Conservation (phyloP, 495 filamentous ascomycete genomes). For the Penicillium verhagenii region DNA sequence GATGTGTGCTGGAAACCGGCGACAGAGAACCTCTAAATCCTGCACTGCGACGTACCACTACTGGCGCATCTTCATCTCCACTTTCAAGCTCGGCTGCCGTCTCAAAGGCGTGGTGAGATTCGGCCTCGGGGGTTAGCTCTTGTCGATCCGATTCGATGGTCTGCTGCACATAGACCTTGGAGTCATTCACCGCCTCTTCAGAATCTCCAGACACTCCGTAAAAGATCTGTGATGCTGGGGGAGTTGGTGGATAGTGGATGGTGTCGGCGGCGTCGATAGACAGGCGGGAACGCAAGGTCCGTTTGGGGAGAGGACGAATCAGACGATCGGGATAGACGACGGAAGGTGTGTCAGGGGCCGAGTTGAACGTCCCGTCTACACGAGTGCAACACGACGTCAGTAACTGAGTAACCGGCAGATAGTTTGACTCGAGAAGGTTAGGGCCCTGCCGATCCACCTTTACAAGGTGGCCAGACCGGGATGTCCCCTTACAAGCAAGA, state of each 20-base stretch:
- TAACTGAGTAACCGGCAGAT: constrained; percentile 39
- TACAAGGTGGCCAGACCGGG: constrained; percentile 12
- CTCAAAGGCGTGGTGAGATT: constrained; percentile 41
- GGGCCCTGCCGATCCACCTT: constrained; percentile 4
- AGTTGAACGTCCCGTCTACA: constrained; percentile 51
- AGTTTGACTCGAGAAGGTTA: constrained; percentile 12
- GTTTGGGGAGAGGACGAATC: constrained; percentile 90
- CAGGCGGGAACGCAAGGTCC: constrained; percentile 78
- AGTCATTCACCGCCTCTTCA: constrained; percentile 39
- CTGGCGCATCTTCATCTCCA: constrained; percentile 46
- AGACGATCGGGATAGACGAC: constrained; percentile 80
- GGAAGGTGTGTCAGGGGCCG: constrained; percentile 72
- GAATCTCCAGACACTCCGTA: constrained; percentile 62
- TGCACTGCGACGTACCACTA: constrained; percentile 46
- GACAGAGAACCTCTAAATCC: constrained; percentile 43
- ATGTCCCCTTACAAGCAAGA: constrained; percentile 31
- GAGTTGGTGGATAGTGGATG: constrained; percentile 76
- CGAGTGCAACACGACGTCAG: constrained; percentile 39
- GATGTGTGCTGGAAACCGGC: constrained; percentile 30
- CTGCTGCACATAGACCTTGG: constrained; percentile 49
- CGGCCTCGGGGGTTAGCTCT: constrained; percentile 50
- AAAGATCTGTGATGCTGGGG: constrained; percentile 68
- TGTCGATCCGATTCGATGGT: constrained; percentile 33
- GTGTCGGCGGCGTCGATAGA: constrained; percentile 78
- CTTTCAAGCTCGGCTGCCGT: constrained; percentile 44